phyloP scores from a whole-genome alignment of 805 yeast genomes.

The Candida dendrica region DNA sequence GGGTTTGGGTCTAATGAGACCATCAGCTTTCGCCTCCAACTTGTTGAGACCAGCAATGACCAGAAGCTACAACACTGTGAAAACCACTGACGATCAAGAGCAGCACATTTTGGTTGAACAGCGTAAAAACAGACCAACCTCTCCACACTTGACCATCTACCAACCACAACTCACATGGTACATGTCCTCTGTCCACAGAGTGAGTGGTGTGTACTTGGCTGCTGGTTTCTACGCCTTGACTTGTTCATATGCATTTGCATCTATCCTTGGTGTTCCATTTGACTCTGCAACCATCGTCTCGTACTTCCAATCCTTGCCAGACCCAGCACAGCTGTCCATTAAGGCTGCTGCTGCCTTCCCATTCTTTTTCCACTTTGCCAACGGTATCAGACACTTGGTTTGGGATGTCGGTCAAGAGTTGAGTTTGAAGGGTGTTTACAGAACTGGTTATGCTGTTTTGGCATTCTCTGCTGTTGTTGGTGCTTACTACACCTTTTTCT shows the following conservation, averaged over 20 bases:
- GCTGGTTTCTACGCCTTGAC: conserved; percentile 74
- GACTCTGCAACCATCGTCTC: conserved; percentile 27
- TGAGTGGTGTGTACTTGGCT: conserved; percentile 81
- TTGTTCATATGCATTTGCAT: conserved; percentile 63
- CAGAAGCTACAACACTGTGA: conserved; percentile 29
- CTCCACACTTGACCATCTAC: conserved; percentile 88
- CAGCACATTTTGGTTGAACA: conserved; percentile 68
- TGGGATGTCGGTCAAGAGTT: conserved; percentile 89
- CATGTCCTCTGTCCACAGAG: conserved; percentile 77
- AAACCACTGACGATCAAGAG: conserved; percentile 55
- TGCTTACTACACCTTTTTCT: conserved; percentile 29
- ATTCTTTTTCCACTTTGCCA: conserved; percentile 77
- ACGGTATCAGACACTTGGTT: conserved; percentile 86
- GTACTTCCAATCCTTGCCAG: conserved; percentile 49
- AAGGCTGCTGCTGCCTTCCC: conserved; percentile 75
- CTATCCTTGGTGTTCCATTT: conserved; percentile 47
- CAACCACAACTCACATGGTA: conserved; percentile 85
- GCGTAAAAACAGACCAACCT: conserved; percentile 80
- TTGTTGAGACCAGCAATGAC: background rate
- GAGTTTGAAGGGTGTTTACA: conserved; percentile 80
- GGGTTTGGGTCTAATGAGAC: conserved; percentile 9
- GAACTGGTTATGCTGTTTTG: conserved; percentile 81
- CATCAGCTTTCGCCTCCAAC: background rate
- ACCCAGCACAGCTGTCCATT: conserved; percentile 48
- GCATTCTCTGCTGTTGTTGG: conserved; percentile 56